Percentiles rank a stretch among this genome's conserved stretches.
These are phyloP conservation scores for Cephalotrichum gorgonifer DNA, from an alignment of 2,329 filamentous ascomycete genomes.

Conservation along the genomic window DNA sequence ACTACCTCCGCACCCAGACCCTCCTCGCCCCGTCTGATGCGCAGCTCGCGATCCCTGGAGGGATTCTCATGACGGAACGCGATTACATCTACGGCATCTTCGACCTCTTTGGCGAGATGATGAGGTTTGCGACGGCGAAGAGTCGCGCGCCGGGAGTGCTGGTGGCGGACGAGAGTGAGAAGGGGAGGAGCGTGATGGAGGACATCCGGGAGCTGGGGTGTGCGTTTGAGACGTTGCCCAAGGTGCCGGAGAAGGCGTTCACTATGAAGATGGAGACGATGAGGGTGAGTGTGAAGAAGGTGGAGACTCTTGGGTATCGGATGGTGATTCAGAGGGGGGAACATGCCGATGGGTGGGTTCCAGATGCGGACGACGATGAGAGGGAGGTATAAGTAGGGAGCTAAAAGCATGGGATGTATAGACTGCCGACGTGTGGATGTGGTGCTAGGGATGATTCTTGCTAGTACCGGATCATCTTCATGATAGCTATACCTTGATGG, in stretches of 20 bases:
- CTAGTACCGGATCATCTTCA: background rate
- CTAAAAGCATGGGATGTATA: background rate
- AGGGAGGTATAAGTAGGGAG: background rate
- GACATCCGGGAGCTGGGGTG: constrained; percentile 74
- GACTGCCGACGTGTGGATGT: background rate
- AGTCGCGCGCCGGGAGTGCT: constrained; percentile 65
- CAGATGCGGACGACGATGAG: constrained; percentile 45
- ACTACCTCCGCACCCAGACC: constrained; percentile 72
- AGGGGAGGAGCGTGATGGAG: constrained; percentile 53
- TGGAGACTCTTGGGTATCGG: constrained; percentile 83
- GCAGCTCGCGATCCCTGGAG: constrained; percentile 31
- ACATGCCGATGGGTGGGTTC: constrained; percentile 83
- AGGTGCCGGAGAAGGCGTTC: constrained; percentile 44
- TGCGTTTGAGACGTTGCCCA: constrained; percentile 64
- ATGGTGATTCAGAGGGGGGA: constrained; percentile 80
- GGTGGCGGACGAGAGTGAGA: constrained; percentile 17
- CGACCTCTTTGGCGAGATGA: constrained; percentile 90
- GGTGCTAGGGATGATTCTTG: background rate
- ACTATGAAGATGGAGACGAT: constrained; percentile 78
- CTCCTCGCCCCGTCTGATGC: constrained; percentile 59
- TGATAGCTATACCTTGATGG: no score
- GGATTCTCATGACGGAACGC: constrained; percentile 59
- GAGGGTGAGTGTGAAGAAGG: constrained; percentile 82
- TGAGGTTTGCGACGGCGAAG: constrained; percentile 82
- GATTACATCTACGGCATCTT: constrained; percentile 90